Evolutionary conservation across 495 filamentous ascomycete genomes (phyloP), one percentile per base, ranked within the genome.

Genomic region (Cercophora sp.): DNA sequence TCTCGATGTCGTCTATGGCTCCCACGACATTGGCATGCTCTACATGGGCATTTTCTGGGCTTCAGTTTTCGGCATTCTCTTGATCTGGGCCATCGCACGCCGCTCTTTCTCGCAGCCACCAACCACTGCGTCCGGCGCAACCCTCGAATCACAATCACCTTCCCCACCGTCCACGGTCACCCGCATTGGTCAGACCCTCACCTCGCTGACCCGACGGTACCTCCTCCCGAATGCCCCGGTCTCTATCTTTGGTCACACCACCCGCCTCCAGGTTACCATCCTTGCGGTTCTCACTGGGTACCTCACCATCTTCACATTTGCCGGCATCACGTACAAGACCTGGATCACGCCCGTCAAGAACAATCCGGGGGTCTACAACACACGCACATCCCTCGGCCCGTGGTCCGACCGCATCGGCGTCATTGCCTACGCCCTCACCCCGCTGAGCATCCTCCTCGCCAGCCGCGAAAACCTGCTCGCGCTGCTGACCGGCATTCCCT

Each of bases 401-500:
- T 87, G 79, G 75, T 65, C 77, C 0, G 79, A 86, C 58, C 79
- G 84, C 19, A 63, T 85, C 15, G 85, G 85, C 8, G 73, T 79
- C 10, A 61, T 86, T 0, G 85, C 85, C 4, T 88, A 82, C 58
- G 85, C 82, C 5, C 76, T 87, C 5, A 84, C 82, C 1, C 83
- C 83, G 1, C 71, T 87, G 0, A 79, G 80, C 1, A 63, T 87
- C 27, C 63, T 84, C 8, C 70, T 87, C 11, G 76, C 75, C 26
- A 80, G 68, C 42, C 73, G 82, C 4, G 84, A 86, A 47, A 81
- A 77, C 0, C 66, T 86, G 2, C 76, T 87, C 3, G 80, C 75
- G 1, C 51, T 85, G 23, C 51, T 85, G 37, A 86, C 82, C 0
- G 83, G 85, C 5, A 64, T 86, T 3, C 82, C 85, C 0, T 86